Evolutionary conservation across 2,329 filamentous ascomycete genomes (phyloP), one percentile per base, ranked within the genome.

Genomic region (Phoma sp.): DNA sequence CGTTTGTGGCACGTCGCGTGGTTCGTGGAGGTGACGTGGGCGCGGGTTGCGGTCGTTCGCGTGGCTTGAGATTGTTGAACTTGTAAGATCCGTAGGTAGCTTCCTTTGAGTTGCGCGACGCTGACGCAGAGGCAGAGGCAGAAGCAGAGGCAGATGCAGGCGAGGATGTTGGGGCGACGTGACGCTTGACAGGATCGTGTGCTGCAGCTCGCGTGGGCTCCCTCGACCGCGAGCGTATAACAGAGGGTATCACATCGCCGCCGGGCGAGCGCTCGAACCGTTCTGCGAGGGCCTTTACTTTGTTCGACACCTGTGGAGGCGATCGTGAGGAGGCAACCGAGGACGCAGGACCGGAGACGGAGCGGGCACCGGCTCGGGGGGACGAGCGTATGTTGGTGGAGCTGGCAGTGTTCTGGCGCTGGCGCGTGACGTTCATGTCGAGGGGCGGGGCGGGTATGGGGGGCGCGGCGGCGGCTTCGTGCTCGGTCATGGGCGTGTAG

Each of bases 221-320:
- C 33, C 55, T 46, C 6, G 64, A 68, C 29, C 64, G 59, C 22
- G 66, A 65, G 50, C 63, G 63, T 39, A 63, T 57, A 10, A 60
- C 57, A 2, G 63, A 54, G 54, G 55, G 64, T n/a, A 58, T 53
- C 10, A 63, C 58, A 21, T 66, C 62, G 54, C 61, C 55, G 15
- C 68, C 65, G 19, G 71, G 59, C 13, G 72, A 64, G 19, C 71
- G 71, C 55, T 75, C 72, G 56, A 76, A 76, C 24, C 71, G 64
- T 56, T 74, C 69, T 1, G 74, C 73, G 38, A 76, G 68, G 33
- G 67, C 72, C 60, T 62, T 73, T 36, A 76, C 74, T 24, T 73
- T 72, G 70, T 70, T 52, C 57, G 70, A 56, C 32, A 60, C 43
- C n/a, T 62, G 43, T 39, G 70, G 47, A 55, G 62, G 55, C 33